Base-by-base conservation (phyloP, 2,329 filamentous ascomycete genomes). In the Penicillium sp. region DNA sequence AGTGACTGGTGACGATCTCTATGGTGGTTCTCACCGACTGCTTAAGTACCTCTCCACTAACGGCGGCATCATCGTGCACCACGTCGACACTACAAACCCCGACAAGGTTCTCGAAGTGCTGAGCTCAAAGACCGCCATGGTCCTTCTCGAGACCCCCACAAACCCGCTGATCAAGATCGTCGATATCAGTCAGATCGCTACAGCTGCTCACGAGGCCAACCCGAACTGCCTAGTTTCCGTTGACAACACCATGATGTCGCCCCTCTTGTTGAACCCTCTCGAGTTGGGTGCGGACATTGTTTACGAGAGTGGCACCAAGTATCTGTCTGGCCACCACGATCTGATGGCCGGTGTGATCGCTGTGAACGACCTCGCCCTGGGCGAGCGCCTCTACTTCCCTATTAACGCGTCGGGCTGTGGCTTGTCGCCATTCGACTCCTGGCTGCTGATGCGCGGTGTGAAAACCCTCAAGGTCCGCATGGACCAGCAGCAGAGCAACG, bases 161-260 rank as follows among this genome's bases (percentile, higher is more conserved):
- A 99, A 99, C 79, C 96, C 95, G 6, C 82, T 99, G 52, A 98
- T 99, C 83, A 99, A 99, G 81, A 93, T 99, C 69, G 93, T 96
- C 71, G 95, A 99, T 75, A 90, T 99, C 61, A 85, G 89, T 4
- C 83, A 87, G 25, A 96, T 99, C 68, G 87, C 95, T 14, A 83
- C 84, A 42, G 81, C 89, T 22, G 86, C 90, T 0, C 95, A 98
- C 76, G 87, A 89, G 40, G 86, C 85, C 53, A 97, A 95, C 76
- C 82, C 89, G 7, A 86, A 86, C 64, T 90, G 92, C 28, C 82
- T 98, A 43, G 93, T 99, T 16, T 88, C 93, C 1, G 95, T 98
- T 28, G 95, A 99, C 79, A 99, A 99, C 82, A 99, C 95, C 60
- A 99, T 99, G 95, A 88, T 99, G 67, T 97, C 93, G 2, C 95